Evolutionary conservation across 1,284 basidiomycete species (phyloP).

Genomic region (Ustilago bromivora): DNA sequence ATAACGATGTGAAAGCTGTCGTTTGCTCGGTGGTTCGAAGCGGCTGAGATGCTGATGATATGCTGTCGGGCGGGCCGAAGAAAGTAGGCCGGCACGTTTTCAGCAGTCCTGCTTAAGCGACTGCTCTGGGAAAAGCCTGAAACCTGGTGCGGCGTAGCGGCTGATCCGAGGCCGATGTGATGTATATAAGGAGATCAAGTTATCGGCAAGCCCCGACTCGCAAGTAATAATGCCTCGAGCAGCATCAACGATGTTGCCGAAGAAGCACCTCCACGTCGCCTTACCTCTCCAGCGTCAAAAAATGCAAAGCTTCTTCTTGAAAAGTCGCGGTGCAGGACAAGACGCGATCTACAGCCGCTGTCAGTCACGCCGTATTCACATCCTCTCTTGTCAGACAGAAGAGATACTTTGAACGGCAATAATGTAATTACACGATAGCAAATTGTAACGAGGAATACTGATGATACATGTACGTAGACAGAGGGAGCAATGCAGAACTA

Average conservation of each 20-base stretch:
- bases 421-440: background rate
- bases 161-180: too few species aligned
- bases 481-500: background rate
- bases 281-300: background rate
- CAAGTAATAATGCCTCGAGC: background rate
- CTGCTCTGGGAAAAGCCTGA: too few species aligned
- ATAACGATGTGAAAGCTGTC: background rate
- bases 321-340: conserved; percentile 1
- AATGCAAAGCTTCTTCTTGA: conserved; percentile 6
- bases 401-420: background rate
- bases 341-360: background rate
- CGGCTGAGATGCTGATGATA: background rate
- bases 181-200: too few species aligned
- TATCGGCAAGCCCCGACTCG: background rate
- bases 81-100: background rate
- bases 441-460: background rate
- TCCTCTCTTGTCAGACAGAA: background rate
- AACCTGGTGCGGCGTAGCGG: too few species aligned
- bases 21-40: background rate
- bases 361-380: background rate
- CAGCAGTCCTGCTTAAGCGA: too few species aligned
- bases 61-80: background rate
- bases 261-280: background rate
- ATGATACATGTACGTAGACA: conserved; percentile 1
- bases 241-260: background rate